Conservation (phyloP, 129 eudicot genomes). For the Chrysanthemum seticuspe region DNA sequence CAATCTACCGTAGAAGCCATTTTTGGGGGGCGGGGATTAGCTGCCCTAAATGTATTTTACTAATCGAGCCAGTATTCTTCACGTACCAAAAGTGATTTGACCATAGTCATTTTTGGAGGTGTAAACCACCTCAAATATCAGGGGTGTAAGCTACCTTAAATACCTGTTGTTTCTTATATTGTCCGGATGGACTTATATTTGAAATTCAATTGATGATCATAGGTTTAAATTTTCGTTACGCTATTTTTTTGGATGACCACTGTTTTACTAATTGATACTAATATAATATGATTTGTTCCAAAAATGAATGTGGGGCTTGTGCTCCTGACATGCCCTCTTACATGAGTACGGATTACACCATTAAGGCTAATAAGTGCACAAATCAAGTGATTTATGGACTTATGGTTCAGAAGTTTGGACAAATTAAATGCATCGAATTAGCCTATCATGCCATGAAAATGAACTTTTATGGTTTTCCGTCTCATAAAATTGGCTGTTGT, state of each 20-base stretch:
- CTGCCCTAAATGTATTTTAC: not conserved
- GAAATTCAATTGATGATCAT: not conserved
- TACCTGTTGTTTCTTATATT: not conserved
- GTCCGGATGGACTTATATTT: not conserved
- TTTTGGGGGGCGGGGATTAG: not conserved
- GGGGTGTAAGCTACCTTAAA: too few species aligned
- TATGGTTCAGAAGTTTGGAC: conserved; percentile 3
- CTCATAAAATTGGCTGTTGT: not conserved
- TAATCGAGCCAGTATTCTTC: too few species aligned
- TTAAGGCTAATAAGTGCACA: conserved; percentile 6
- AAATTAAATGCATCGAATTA: not conserved
- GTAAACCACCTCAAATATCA: too few species aligned
- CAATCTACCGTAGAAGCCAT: not conserved
- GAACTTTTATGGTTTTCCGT: too few species aligned
- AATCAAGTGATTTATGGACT: not conserved
- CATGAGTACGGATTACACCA: not conserved
- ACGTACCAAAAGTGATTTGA: too few species aligned
- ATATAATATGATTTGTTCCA: not conserved
- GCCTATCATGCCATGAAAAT: not conserved
- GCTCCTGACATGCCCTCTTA: not conserved
- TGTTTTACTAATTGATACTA: not conserved
- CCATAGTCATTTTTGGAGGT: too few species aligned
- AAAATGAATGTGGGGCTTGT: not conserved
- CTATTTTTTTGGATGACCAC: not conserved
- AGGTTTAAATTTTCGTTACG: too few species aligned